Base-by-base conservation (phyloP, 148 eudicot species). In the Dianthus caryophyllus region DNA sequence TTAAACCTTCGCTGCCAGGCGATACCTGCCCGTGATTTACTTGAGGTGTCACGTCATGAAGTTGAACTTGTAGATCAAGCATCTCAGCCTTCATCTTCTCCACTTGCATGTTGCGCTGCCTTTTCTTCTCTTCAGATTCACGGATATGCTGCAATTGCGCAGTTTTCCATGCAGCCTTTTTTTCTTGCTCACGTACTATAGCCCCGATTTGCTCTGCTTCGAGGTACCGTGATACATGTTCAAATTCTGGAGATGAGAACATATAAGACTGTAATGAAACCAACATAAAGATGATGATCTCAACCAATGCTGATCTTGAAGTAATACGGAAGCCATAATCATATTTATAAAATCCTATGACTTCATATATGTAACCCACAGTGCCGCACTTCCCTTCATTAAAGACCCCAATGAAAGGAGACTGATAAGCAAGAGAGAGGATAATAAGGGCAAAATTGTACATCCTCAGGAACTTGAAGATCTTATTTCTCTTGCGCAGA, bases 181-280 rank as follows among this genome's bases (percentile, higher is more conserved):
- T 95, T 85, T 95, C 99, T 77, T 95, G 96, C 75, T 95, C 97
- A 51, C 77, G 82, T 65, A 95, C 99, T 75, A 90, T 86, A 38
- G 99, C 99, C 68, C 97, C 99, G 72, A 95, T 90, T 85, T 95
- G 99, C 78, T 95, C 99, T 30, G 99, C 96, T 79, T 90, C 99
- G 48, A 95, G 94, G 73, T 95, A 95, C 41, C 93, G 87, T 26
- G 95, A 95, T 21, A 95, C 99, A 72, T 90, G 89, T 74, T 90
- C 91, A 55, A 90, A 91, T 78, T 95, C 99, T 8, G 85, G 79
- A 52, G 99, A 90, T 46, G 97, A 84, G 71, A 95, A 95, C 99
- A 95, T 95, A 61, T 87, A 88, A 33, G 96, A 95, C 72, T 95
- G 99, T 62, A 91, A 75, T 38, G 99, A 95, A 9, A 95, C 97